These are phyloP conservation scores for Globisporangium carolinianum DNA, from an alignment of 352 stramenopile genomes.

Conservation along the genomic window DNA sequence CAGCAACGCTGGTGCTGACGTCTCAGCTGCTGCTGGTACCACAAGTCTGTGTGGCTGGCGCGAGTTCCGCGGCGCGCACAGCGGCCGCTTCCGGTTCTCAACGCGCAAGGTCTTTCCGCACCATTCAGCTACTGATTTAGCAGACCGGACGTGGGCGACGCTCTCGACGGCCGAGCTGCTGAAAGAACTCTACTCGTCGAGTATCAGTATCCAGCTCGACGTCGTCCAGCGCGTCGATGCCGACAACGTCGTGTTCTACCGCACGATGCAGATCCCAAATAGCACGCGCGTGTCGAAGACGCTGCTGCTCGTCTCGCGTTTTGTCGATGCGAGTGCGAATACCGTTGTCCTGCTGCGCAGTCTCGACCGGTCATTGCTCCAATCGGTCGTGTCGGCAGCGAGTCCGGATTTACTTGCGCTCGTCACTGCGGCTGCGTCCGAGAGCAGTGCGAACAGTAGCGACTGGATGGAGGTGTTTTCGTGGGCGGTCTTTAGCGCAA, in stretches of 20 bases:
- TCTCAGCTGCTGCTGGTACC: not conserved
- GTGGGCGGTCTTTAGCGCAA: conserved; percentile 12
- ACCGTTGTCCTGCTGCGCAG: conserved; percentile 7
- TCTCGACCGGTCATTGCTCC: conserved; percentile 2
- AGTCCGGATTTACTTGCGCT: not conserved
- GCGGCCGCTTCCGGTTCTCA: conserved; percentile 10
- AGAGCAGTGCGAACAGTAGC: conserved; percentile 1
- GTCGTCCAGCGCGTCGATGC: conserved; percentile 12
- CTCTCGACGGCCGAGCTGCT: conserved; percentile 17
- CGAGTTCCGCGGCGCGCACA: conserved; percentile 8
- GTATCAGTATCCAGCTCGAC: conserved; percentile 26
- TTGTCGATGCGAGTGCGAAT: not conserved
- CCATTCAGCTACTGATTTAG: conserved; percentile 17
- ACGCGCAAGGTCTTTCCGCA: conserved; percentile 16
- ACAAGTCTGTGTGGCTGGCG: conserved; percentile 9
- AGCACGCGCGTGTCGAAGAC: conserved; percentile 12
- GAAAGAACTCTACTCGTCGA: conserved; percentile 29
- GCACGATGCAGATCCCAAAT: conserved; percentile 10
- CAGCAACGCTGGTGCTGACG: conserved; percentile 13
- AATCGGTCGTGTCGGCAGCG: not conserved
- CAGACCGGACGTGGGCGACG: conserved; percentile 26
- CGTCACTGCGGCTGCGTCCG: not conserved
- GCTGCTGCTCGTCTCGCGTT: conserved; percentile 8
- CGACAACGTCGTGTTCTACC: conserved; percentile 13
- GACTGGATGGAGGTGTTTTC: conserved; percentile 10